Evolutionary conservation across 352 stramenopile species (phyloP).

Genomic region (Elongisporangium undulatum): DNA sequence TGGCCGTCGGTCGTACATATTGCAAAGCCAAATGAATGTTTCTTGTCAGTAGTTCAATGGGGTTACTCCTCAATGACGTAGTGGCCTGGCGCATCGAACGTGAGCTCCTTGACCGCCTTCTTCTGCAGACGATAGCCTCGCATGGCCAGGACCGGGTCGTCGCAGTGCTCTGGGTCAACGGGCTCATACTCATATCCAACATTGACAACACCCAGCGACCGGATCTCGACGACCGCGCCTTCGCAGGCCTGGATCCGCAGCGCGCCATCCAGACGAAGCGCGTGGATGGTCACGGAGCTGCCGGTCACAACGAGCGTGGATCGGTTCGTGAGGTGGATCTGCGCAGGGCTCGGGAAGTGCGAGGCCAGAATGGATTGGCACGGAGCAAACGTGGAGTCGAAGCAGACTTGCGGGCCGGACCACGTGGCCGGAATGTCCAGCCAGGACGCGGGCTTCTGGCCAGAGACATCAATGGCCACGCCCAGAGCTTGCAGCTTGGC

Average conservation of each 20-base stretch:
- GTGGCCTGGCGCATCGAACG: constrained; percentile 35
- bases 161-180: constrained; percentile 6
- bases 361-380: constrained; percentile 20
- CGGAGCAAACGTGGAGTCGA: constrained; percentile 30
- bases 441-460: constrained; percentile 22
- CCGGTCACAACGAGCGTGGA: constrained; percentile 59
- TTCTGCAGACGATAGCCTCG: constrained; percentile 48
- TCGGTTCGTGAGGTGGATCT: constrained; percentile 30
- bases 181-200: constrained; percentile 39
- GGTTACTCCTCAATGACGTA: constrained; percentile 41
- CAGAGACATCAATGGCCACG: constrained; percentile 11
- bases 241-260: constrained; percentile 35
- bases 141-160: constrained; percentile 42
- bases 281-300: constrained; percentile 29
- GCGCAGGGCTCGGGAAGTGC: constrained; percentile 24
- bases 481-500: constrained; percentile 31
- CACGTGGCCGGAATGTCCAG: constrained; percentile 44
- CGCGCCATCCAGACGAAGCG: constrained; percentile 42
- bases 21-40: not conserved
- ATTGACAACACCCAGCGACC: constrained; percentile 37
- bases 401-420: constrained; percentile 40
- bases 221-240: constrained; percentile 40
- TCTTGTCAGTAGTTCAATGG: not conserved
- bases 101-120: constrained; percentile 30
- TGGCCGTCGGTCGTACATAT: not conserved